Conservation (phyloP, 169 alveolate genomes). For the Besnoitia besnoiti region DNA sequence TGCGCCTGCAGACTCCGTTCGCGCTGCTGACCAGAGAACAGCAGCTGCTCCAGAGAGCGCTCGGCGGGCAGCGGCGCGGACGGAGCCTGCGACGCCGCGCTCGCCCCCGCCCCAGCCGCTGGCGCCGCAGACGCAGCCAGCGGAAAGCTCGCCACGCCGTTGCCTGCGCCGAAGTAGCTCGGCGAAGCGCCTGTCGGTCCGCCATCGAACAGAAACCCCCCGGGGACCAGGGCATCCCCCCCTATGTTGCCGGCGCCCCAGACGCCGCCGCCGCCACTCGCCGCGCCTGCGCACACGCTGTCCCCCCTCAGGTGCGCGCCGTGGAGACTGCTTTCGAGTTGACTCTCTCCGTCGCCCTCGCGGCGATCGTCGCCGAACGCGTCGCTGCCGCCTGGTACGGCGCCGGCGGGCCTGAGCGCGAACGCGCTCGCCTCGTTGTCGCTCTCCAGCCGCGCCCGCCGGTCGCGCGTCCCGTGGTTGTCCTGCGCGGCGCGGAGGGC, state of each 20-base stretch:
- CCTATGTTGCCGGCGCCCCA: neutral
- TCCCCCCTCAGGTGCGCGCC: neutral
- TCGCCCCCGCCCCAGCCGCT: no score
- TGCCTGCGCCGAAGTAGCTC: no score
- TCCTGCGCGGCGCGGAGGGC: neutral
- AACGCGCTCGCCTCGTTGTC: neutral
- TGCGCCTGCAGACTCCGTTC: conserved; percentile 17
- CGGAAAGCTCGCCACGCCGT: no score
- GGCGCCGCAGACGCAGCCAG: no score
- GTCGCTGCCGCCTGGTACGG: no score
- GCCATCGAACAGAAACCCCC: no score
- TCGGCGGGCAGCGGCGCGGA: no score
- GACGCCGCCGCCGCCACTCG: neutral
- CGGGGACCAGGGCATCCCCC: neutral
- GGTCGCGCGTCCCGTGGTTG: neutral
- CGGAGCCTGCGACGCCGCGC: no score
- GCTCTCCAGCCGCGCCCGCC: neutral
- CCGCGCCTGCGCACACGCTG: neutral
- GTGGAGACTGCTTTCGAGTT: neutral
- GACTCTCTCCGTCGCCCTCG: neutral
- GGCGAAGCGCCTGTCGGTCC: no score
- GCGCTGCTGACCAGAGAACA: conserved; percentile 18
- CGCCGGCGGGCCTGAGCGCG: no score
- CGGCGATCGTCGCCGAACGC: no score
- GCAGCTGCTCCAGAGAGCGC: neutral